Base-by-base conservation (phyloP, 2,329 filamentous ascomycete species). In the Colletotrichum sp. region DNA sequence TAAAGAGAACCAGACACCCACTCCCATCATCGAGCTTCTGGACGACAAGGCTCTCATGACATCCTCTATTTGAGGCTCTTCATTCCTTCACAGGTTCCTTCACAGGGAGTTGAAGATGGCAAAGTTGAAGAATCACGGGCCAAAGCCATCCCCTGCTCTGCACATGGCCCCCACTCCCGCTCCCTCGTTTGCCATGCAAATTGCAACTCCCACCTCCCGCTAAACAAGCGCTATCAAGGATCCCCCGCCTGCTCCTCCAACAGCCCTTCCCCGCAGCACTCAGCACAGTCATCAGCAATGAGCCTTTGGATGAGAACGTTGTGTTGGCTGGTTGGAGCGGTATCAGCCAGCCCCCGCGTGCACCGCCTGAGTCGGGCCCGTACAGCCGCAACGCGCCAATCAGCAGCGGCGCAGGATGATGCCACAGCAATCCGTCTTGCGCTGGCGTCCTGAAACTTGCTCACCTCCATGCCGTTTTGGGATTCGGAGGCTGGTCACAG, bases 401-500 rank as follows among this genome's bases (percentile, higher is more conserved):
- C 71, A 64, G 58, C 64, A 12, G 22, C 18, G 22, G 13, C 27
- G 25, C 1, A 36, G 25, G 8, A 67, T 27, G 25, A 58, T 72
- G 70, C 28, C 70, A 61, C 64, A 61, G 36, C 56, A 39, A 55
- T 65, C 73, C 69, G 73, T 64, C 73, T 68, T 66, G 72, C 73
- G 64, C 62, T 65, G 69, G 73, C 69, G 73, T 68, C 64, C 73
- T 75, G 73, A 75, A 75, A 75, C 73, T 66, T 75, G 73, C 73
- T 75, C 73, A 75, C 73, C 70, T 75, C 73, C 43, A 75, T 75
- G 64, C 73, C 73, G 69, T 72, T 75, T 75, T 75, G 70, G 70
- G 73, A 64, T 43, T 60, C 69, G 73, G 70, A 55, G 58, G 73
- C 56, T 71, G 73, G 64, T 75, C 73, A 75, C 73, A 75, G 64